Percentiles rank a stretch among this genome's conserved stretches.
These are phyloP conservation scores for Tulasnella sp. DNA, from an alignment of 768 basidiomycete species.

Conservation along the genomic window DNA sequence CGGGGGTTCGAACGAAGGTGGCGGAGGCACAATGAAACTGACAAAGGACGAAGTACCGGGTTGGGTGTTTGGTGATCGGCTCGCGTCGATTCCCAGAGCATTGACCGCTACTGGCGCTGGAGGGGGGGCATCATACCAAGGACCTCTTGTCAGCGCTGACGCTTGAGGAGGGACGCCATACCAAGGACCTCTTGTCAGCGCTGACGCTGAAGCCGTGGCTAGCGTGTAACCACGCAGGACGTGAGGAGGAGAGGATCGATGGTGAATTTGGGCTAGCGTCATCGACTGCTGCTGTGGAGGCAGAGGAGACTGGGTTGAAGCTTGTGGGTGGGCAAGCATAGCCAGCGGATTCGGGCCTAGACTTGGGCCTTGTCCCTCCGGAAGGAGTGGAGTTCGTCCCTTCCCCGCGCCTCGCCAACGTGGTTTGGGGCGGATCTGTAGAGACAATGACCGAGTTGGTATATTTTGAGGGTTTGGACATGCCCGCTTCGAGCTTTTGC, in stretches of 20 bases:
- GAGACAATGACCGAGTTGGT: no score
- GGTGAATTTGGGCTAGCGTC: constrained; percentile 20
- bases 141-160: constrained; percentile 7
- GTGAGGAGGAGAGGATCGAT: constrained; percentile 29
- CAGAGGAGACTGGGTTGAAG: constrained; percentile 13
- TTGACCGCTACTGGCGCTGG: background rate
- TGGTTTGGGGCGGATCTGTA: no score
- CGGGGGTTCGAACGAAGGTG: constrained; percentile 36
- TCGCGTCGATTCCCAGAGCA: background rate
- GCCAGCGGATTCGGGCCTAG: no score
- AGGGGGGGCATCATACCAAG: constrained; percentile 22
- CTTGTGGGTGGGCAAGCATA: no score
- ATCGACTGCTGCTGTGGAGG: constrained; percentile 16
- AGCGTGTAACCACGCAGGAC: constrained; percentile 8
- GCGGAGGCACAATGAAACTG: constrained; percentile 34
- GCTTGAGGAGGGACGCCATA: constrained; percentile 26
- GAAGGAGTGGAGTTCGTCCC: no score
- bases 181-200: constrained; percentile 19
- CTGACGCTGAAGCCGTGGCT: constrained; percentile 9
- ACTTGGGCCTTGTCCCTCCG: no score
- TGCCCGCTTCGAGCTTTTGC: no score
- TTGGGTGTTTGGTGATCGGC: constrained; percentile 11
- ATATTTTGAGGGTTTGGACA: no score
- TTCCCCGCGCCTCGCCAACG: no score
- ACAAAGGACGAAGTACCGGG: constrained; percentile 33